Percentiles rank a stretch among this genome's conserved stretches.
phyloP scores from a whole-genome alignment of 2,329 filamentous ascomycete genomes.

The Trichoderma guizhouense region DNA sequence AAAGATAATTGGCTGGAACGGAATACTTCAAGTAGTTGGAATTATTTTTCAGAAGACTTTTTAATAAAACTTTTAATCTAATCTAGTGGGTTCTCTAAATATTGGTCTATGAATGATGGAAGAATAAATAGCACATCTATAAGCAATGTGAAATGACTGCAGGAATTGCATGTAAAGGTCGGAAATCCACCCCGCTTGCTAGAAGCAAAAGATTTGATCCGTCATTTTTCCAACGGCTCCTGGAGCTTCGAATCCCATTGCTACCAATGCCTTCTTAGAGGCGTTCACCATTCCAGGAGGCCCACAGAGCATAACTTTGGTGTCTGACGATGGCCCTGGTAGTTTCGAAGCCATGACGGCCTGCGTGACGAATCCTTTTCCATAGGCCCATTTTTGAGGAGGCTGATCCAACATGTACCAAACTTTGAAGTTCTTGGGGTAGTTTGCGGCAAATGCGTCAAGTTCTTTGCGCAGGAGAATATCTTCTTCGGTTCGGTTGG shows the following conservation, averaged over 20 bases:
- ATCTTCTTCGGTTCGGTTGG: slow-evolving; percentile 56
- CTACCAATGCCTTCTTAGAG: slow-evolving; percentile 47
- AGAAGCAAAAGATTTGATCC: slow-evolving; percentile 56
- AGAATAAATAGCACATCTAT: background rate
- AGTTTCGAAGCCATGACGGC: slow-evolving; percentile 49
- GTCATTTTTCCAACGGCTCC: slow-evolving; percentile 48
- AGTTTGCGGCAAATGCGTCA: slow-evolving; percentile 36
- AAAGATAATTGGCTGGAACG: background rate
- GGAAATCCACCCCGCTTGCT: background rate
- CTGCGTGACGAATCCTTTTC: slow-evolving; percentile 49
- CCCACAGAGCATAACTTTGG: slow-evolving; percentile 57
- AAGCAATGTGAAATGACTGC: background rate
- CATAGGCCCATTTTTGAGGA: slow-evolving; percentile 44
- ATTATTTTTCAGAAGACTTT: background rate
- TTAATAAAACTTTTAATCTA: background rate
- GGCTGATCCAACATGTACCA: slow-evolving; percentile 53
- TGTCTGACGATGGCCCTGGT: slow-evolving; percentile 42
- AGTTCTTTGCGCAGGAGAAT: slow-evolving; percentile 57
- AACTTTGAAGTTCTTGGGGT: slow-evolving; percentile 52
- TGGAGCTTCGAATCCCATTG: slow-evolving; percentile 50
- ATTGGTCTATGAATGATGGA: background rate
- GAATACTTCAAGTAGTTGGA: background rate
- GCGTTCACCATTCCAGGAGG: slow-evolving; percentile 59
- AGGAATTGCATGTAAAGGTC: background rate
- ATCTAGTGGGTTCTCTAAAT: background rate